Conservation (phyloP, 2,329 filamentous ascomycete species). For the Colletotrichum eleusines region DNA sequence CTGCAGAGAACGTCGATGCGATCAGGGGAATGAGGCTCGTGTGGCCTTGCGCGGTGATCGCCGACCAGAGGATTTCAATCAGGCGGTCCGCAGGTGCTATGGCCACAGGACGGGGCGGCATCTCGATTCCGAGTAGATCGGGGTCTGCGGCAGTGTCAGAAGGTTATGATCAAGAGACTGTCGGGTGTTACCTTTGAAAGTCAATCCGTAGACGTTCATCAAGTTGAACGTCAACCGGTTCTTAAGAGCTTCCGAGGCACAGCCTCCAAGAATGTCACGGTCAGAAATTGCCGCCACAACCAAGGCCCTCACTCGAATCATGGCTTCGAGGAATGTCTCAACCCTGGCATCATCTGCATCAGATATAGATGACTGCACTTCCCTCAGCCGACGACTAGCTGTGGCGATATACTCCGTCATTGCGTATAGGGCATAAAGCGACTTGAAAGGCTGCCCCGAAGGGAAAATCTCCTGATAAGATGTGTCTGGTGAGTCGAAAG, state of each 20-base stretch:
- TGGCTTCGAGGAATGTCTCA: constrained; percentile 49
- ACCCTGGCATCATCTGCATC: constrained; percentile 43
- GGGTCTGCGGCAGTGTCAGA: constrained; percentile 47
- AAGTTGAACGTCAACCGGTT: constrained; percentile 64
- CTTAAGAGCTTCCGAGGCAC: constrained; percentile 56
- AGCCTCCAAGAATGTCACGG: constrained; percentile 25
- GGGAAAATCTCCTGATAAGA: constrained; percentile 75
- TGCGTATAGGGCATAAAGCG: constrained; percentile 78
- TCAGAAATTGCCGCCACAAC: constrained; percentile 62
- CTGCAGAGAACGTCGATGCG: constrained; percentile 52
- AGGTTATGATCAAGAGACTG: too few species aligned
- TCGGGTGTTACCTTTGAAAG: constrained; percentile 63
- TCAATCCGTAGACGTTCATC: constrained; percentile 67
- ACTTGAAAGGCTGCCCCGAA: constrained; percentile 75
- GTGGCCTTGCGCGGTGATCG: constrained; percentile 27
- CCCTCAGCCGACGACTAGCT: constrained; percentile 51
- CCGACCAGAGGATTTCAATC: constrained; percentile 47
- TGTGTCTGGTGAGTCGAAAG: constrained; percentile 66
- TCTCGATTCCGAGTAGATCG: background rate
- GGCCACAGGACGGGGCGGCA: constrained; percentile 43
- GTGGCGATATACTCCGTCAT: constrained; percentile 71
- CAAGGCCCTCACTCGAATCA: constrained; percentile 63
- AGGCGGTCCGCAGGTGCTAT: constrained; percentile 45
- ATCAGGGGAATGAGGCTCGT: constrained; percentile 43
- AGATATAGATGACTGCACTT: constrained; percentile 1